Base-by-base conservation (phyloP, 2,329 filamentous ascomycete species). In the Dothistroma pini region DNA sequence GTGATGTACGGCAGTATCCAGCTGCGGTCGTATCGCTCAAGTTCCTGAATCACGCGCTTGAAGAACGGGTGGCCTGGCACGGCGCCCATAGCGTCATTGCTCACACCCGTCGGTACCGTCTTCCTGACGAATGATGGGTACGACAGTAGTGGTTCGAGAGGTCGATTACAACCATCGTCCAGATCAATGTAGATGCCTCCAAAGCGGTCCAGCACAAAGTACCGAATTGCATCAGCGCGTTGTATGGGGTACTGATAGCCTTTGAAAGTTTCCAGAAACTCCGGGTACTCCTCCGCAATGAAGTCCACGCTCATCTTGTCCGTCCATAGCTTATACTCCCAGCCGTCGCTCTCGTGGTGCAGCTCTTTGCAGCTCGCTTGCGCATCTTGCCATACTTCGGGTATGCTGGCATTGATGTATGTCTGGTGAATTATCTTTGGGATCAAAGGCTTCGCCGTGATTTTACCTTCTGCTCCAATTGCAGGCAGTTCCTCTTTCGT, bases 271-370 rank as follows among this genome's bases (percentile, higher is more conserved):
- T 85, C 80, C 63, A 72, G 64, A 61, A 75, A 93, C 87, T 89
- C 92, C 1, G 89, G 85, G 69, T 91, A 93, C 69, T 93, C 84
- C 34, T 80, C 78, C 38, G 83, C 82, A 67, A 93, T 90, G 70
- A 93, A 92, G 2, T 87, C 83, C 68, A 86, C 82, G 25, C 88
- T 84, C 66, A 83, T 83, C 49, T 83, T 83, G 69, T 91, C 86
- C 8, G 89, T 91, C 90, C 90, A 95, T 21, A 93, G 82, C 87
- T 90, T 90, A 77, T 90, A 90, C 71, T 91, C 87, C 73, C 88
- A 92, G 25, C 51, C 51, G 67, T 84, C 81, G 2, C 67, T 64
- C 60, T 68, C 63, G n/a, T 60, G 62, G 71, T 92, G 89, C 55
- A 87, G 73, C 22, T 87, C 82, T 58, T 86, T 77, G 76, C 89